Evolutionary conservation across 2,329 filamentous ascomycete species (phyloP), one percentile per base, ranked within the genome.

Genomic region (Monosporascus ibericus): DNA sequence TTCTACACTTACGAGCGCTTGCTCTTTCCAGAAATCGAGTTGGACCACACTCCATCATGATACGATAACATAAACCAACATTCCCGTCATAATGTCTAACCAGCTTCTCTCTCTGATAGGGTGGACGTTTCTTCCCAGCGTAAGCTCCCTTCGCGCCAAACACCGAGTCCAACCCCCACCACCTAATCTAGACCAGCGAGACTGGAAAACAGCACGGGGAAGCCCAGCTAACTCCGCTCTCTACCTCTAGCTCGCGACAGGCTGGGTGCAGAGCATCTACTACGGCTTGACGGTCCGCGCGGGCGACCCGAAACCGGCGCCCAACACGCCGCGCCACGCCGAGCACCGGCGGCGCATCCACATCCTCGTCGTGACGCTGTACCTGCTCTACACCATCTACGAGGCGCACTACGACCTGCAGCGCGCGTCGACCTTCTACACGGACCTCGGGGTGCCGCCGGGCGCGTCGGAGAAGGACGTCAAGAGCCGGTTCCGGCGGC

Each of bases 341-440:
- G 78, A 80, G 52, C 89, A 97, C 74, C 86, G 90, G 55, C 87
- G 88, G 53, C 82, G 84, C 62, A 92, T 96, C 67, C 85, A 94
- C 68, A 86, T 92, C 65, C 75, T 86, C 60, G 89, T 97, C 63
- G 86, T 97, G 48, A 76, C 86, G 48, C 73, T 82, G 55, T 99
- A 97, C 73, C 88, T 97, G 38, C 72, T 87, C 58, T 96, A 96
- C 77, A 96, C 91, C 47, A 84, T 97, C 63, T 94, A 92, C 74
- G 92, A 97, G 73, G 87, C 90, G 63, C 89, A 95, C 77, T 84
- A 88, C 74, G 84, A 90, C 57, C 78, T 96, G 27, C 86, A 83
- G 57, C 75, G 79, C 44, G 75, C 78, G 1, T 84, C 87, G 18
- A 85, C 90, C 69, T 96, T 88, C 74, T 97, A 96, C 73, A 76